Evolutionary conservation across 2,329 filamentous ascomycete species (phyloP).

Genomic region (Metarhizium album): DNA sequence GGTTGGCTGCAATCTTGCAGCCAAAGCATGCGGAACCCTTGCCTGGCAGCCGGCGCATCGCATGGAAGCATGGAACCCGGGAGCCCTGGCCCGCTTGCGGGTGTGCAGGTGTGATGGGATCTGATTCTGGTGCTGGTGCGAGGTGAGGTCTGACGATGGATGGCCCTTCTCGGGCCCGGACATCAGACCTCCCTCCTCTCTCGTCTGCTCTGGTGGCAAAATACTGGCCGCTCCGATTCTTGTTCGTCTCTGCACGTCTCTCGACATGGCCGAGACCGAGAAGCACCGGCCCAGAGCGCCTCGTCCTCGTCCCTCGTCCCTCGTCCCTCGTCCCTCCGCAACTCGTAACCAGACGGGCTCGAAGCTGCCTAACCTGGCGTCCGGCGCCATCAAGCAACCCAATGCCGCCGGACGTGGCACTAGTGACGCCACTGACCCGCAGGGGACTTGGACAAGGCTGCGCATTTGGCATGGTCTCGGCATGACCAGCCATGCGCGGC

Average conservation of each 20-base stretch:
- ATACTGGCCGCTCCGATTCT: background rate
- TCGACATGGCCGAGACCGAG: background rate
- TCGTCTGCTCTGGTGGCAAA: too few species aligned
- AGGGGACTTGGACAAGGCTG: background rate
- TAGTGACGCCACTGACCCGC: slow-evolving; percentile 3
- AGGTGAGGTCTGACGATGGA: too few species aligned
- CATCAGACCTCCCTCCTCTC: too few species aligned
- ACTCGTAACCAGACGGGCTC: background rate
- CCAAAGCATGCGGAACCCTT: background rate
- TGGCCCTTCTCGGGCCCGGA: too few species aligned
- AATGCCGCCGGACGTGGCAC: background rate
- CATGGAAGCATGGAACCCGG: too few species aligned
- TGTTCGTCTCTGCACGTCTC: background rate
- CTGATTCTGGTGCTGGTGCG: too few species aligned
- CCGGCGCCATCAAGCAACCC: background rate
- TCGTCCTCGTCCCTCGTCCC: background rate
- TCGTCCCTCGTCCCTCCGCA: too few species aligned
- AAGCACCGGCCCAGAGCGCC: background rate
- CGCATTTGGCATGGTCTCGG: background rate
- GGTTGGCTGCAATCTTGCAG: background rate
- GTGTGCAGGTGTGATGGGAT: too few species aligned
- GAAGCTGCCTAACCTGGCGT: background rate
- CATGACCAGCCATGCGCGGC: background rate
- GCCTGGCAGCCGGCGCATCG: too few species aligned
- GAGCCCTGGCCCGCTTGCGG: too few species aligned